These are phyloP conservation scores for Xylaria acuta DNA, from an alignment of 495 filamentous ascomycete species.

Conservation along the genomic window DNA sequence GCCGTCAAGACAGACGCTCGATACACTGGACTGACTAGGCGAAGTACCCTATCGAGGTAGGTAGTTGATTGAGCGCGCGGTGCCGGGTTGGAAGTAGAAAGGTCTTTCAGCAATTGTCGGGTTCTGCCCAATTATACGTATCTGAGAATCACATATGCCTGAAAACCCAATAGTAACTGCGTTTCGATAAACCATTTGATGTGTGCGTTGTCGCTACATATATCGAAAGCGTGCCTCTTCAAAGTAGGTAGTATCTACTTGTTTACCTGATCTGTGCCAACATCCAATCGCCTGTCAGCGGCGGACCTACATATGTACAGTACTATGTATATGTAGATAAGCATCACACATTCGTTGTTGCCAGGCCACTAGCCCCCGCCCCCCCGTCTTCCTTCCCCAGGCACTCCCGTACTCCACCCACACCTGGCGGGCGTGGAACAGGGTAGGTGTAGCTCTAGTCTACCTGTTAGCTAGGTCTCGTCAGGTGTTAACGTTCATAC, in stretches of 20 bases:
- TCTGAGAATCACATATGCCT: background rate
- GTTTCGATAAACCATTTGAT: background rate
- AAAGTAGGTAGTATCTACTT: background rate
- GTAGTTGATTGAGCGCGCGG: background rate
- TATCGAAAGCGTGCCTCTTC: background rate
- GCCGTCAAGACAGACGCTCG: background rate
- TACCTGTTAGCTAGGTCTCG: too few relatives aligned
- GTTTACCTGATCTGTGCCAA: slow-evolving; percentile 7
- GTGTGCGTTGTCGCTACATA: background rate
- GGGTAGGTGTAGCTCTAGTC: background rate
- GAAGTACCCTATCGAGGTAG: background rate
- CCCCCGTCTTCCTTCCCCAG: background rate
- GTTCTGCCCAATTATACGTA: slow-evolving; percentile 3
- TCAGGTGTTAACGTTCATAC: background rate
- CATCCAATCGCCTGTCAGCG: background rate
- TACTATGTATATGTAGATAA: too few relatives aligned
- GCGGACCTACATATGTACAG: too few relatives aligned
- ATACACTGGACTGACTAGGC: background rate
- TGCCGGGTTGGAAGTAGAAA: background rate
- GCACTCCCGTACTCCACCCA: slow-evolving; percentile 13
- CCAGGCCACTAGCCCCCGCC: background rate
- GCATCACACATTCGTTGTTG: slow-evolving; percentile 3
- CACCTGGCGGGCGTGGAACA: background rate
- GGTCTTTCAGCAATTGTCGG: background rate
- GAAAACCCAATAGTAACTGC: background rate